These are phyloP conservation scores for Sclerotinia sclerotiorum DNA, from an alignment of 2,329 filamentous ascomycete genomes.

Conservation along the genomic window DNA sequence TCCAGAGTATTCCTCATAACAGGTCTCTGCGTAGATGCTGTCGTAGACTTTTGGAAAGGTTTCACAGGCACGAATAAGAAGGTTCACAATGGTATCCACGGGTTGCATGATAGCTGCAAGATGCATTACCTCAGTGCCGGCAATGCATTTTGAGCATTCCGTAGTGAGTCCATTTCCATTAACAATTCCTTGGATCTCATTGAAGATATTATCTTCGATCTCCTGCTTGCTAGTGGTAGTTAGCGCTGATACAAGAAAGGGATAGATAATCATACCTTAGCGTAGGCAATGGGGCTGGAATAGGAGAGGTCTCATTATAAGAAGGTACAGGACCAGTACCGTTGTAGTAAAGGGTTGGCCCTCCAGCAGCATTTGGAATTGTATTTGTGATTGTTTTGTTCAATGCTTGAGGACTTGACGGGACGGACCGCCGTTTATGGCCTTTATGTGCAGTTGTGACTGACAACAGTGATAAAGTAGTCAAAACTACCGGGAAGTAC, in stretches of 20 bases:
- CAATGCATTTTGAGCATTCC: slow-evolving; percentile 20
- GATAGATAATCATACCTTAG: slow-evolving; percentile 3
- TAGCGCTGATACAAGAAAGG: neutral
- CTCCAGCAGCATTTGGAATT: slow-evolving; percentile 21
- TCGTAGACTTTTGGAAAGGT: slow-evolving; percentile 18
- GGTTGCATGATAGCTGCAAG: slow-evolving; percentile 22
- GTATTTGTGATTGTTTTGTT: slow-evolving; percentile 21
- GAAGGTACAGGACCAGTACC: slow-evolving; percentile 17
- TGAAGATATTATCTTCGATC: slow-evolving; percentile 23
- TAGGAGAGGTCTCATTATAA: slow-evolving; percentile 18
- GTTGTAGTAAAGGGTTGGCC: slow-evolving; percentile 21
- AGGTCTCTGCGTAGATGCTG: slow-evolving; percentile 21
- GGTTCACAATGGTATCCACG: slow-evolving; percentile 13
- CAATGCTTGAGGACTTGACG: slow-evolving; percentile 21
- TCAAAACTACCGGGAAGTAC: neutral
- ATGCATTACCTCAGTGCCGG: slow-evolving; percentile 22
- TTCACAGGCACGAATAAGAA: slow-evolving; percentile 23
- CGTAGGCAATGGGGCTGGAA: slow-evolving; percentile 10
- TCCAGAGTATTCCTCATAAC: slow-evolving; percentile 22
- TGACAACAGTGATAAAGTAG: slow-evolving; percentile 10
- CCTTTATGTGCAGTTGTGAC: slow-evolving; percentile 20
- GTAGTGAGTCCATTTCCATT: slow-evolving; percentile 18
- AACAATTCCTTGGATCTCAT: slow-evolving; percentile 12
- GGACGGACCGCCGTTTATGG: slow-evolving; percentile 19
- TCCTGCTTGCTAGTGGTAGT: slow-evolving; percentile 9